A percentile compares a stretch with the other conserved stretches of the same genome.
Evolutionary conservation across 2,329 filamentous ascomycete genomes (phyloP).

Genomic region (Botrytis byssoidea): DNA sequence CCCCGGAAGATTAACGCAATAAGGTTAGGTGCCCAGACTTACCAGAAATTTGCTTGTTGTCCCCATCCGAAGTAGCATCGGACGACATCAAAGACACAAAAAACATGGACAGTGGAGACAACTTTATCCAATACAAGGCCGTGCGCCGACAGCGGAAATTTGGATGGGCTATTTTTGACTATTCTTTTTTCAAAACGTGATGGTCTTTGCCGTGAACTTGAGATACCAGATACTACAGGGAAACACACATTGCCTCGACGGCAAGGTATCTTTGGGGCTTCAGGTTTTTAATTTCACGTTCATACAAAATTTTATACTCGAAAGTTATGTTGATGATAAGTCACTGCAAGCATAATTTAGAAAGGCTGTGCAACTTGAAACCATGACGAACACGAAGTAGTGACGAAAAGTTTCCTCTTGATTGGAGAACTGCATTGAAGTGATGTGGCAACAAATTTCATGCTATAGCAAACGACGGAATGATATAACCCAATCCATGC

Average conservation of each 20-base stretch:
- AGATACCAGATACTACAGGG: background rate
- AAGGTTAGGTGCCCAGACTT: background rate
- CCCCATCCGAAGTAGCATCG: background rate
- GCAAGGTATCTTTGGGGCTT: background rate
- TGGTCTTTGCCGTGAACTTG: background rate
- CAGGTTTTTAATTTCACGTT: background rate
- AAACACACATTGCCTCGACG: background rate
- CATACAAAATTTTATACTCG: background rate
- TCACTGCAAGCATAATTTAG: background rate
- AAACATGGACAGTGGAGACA: conserved; percentile 2
- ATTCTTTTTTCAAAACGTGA: background rate
- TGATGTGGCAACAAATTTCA: background rate
- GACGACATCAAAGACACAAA: conserved; percentile 2
- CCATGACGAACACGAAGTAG: background rate
- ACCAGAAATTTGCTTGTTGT: background rate
- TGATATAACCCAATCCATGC: background rate
- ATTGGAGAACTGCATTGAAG: background rate
- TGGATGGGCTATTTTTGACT: conserved; percentile 2
- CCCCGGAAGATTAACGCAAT: background rate
- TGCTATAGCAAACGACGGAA: conserved; percentile 2
- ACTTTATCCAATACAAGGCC: conserved; percentile 4
- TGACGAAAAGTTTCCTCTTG: background rate
- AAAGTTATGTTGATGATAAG: background rate
- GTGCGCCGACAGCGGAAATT: background rate
- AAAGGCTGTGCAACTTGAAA: conserved; percentile 2